These are phyloP conservation scores for Magnaporthales sp. DNA, from an alignment of 2,329 filamentous ascomycete genomes.

Conservation along the genomic window DNA sequence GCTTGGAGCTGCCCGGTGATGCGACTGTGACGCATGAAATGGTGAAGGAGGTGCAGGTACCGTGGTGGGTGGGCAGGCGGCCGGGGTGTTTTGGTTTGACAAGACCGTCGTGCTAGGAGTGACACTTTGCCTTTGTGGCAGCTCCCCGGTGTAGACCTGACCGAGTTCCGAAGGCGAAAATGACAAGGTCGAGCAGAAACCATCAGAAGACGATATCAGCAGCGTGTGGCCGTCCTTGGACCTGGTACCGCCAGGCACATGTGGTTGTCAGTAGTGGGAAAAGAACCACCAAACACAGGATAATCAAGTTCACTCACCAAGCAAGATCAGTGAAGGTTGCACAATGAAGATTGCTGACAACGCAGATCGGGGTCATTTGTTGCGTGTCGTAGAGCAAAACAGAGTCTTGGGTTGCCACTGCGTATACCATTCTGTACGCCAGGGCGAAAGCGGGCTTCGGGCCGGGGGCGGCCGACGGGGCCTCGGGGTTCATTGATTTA, in stretches of 20 bases:
- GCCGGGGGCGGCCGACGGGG: conserved; percentile 41
- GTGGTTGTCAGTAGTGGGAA: conserved; percentile 16
- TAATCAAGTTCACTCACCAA: conserved; percentile 55
- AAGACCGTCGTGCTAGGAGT: conserved; percentile 27
- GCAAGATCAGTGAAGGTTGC: conserved; percentile 94
- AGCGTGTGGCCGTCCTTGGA: conserved; percentile 36
- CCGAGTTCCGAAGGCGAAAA: conserved; percentile 81
- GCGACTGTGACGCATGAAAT: conserved; percentile 28
- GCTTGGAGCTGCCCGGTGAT: conserved; percentile 49
- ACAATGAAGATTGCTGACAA: conserved; percentile 95
- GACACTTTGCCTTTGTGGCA: conserved; percentile 37
- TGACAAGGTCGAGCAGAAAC: conserved; percentile 87
- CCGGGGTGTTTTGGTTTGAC: conserved; percentile 57
- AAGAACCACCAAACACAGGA: background rate
- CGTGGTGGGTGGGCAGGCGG: conserved; percentile 63
- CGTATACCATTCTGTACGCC: conserved; percentile 91
- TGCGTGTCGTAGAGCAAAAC: conserved; percentile 95
- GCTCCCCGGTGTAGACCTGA: conserved; percentile 64
- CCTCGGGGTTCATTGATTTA: conserved; percentile 37
- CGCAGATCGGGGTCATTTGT: conserved; percentile 83
- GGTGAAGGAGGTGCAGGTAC: conserved; percentile 54
- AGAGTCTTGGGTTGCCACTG: conserved; percentile 92
- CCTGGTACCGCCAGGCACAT: conserved; percentile 20
- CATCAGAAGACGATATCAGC: conserved; percentile 66
- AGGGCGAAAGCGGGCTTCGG: conserved; percentile 70